These are phyloP conservation scores for Davidsoniella australis DNA, from an alignment of 2,329 filamentous ascomycete genomes.

Conservation along the genomic window DNA sequence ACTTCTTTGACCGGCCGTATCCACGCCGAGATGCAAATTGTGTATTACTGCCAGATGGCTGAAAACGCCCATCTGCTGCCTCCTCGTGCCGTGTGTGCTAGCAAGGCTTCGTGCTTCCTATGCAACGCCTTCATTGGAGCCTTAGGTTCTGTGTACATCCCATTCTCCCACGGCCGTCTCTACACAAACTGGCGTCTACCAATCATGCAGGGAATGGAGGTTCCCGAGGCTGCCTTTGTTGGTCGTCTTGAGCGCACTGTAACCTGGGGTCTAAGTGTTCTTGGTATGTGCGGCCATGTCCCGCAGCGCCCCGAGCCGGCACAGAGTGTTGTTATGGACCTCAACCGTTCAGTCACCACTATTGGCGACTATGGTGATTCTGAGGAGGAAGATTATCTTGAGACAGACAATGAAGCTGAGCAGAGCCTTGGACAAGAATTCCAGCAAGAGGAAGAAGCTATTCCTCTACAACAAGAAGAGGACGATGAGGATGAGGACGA, in stretches of 20 bases:
- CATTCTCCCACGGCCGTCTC: constrained; percentile 26
- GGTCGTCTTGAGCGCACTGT: constrained; percentile 8
- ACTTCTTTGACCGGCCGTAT: constrained; percentile 20
- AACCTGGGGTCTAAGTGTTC: constrained; percentile 10
- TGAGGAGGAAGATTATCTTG: constrained; percentile 1
- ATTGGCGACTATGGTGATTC: neutral
- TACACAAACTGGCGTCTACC: constrained; percentile 30
- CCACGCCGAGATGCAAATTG: constrained; percentile 33
- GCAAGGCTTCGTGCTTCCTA: constrained; percentile 33
- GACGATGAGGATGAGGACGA: neutral
- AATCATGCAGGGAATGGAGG: constrained; percentile 8
- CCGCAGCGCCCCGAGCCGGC: constrained; percentile 10
- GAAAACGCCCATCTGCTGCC: constrained; percentile 14
- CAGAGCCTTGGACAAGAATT: neutral
- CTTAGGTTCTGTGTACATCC: constrained; percentile 25
- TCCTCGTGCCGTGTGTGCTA: constrained; percentile 29
- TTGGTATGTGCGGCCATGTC: constrained; percentile 7
- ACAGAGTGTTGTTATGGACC: constrained; percentile 10
- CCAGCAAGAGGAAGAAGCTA: neutral
- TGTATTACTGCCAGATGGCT: constrained; percentile 24
- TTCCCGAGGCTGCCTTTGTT: constrained; percentile 9
- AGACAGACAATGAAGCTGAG: neutral
- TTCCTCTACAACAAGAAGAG: neutral
- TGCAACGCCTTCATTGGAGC: constrained; percentile 30
- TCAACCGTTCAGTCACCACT: constrained; percentile 4